These are phyloP conservation scores for Cytospora mali DNA, from an alignment of 2,329 filamentous ascomycete species.

Conservation along the genomic window DNA sequence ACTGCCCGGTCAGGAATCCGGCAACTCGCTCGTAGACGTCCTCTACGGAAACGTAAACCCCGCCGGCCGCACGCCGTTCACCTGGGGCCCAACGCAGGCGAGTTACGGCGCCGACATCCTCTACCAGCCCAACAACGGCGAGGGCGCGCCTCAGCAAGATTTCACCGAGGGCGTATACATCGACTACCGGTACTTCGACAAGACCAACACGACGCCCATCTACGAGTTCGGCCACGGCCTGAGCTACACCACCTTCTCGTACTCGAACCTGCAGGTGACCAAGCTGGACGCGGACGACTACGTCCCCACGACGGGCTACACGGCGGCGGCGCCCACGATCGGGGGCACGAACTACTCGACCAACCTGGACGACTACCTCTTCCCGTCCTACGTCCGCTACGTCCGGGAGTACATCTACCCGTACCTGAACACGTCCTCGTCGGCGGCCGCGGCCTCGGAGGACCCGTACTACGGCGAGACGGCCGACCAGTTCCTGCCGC, in stretches of 20 bases:
- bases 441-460: slow-evolving; percentile 54
- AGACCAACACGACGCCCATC: slow-evolving; percentile 64
- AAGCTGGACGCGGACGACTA: slow-evolving; percentile 56
- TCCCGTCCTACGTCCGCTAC: slow-evolving; percentile 60
- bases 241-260: slow-evolving; percentile 78
- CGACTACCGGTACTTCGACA: slow-evolving; percentile 78
- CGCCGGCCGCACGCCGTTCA: slow-evolving; percentile 77
- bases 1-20: slow-evolving; percentile 80
- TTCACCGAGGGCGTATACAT: slow-evolving; percentile 81
- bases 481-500: slow-evolving; percentile 62
- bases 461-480: slow-evolving; percentile 64
- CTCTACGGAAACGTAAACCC: slow-evolving; percentile 82
- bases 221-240: slow-evolving; percentile 84
- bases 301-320: slow-evolving; percentile 62
- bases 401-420: slow-evolving; percentile 68
- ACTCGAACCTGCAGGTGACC: slow-evolving; percentile 66
- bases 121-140: slow-evolving; percentile 69
- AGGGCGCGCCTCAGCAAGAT: slow-evolving; percentile 67
- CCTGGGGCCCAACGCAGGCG: slow-evolving; percentile 68
- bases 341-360: slow-evolving; percentile 67
- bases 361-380: slow-evolving; percentile 66
- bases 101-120: slow-evolving; percentile 72
- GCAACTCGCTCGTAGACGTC: slow-evolving; percentile 78
- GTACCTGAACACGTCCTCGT: slow-evolving; percentile 66
- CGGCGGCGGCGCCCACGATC: slow-evolving; percentile 63